Evolutionary conservation across 2,329 filamentous ascomycete species (phyloP).

Genomic region (Dothidotthia symphoricarpi): DNA sequence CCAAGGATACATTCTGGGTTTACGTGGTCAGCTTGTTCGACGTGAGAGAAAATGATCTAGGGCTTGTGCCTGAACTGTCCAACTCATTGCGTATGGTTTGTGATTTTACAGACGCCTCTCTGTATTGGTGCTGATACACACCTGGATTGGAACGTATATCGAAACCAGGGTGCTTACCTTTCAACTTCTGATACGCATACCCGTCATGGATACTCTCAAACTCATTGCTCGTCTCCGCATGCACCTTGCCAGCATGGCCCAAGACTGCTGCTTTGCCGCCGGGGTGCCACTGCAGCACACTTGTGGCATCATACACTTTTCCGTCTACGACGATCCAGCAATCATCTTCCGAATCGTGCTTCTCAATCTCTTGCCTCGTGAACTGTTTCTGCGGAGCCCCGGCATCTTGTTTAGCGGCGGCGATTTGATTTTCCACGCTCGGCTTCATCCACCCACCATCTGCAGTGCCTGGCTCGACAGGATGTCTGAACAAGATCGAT

Average conservation of each 20-base stretch:
- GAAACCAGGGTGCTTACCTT: too few species aligned
- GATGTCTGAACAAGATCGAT: constrained; percentile 19
- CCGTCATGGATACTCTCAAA: constrained; percentile 54
- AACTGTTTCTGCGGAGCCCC: constrained; percentile 52
- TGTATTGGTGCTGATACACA: too few species aligned
- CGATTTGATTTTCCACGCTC: constrained; percentile 47
- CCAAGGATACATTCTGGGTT: constrained; percentile 51
- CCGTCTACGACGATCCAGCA: constrained; percentile 65
- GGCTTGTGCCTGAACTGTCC: too few species aligned
- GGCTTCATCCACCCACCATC: constrained; percentile 55
- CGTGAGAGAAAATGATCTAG: too few species aligned
- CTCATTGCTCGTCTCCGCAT: constrained; percentile 51
- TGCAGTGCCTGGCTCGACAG: constrained; percentile 48
- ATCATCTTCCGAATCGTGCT: constrained; percentile 18
- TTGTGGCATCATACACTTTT: constrained; percentile 63
- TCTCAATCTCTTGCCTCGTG: constrained; percentile 55
- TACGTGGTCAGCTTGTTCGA: constrained; percentile 1
- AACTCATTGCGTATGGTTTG: neutral
- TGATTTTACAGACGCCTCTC: too few species aligned
- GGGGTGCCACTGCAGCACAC: constrained; percentile 59
- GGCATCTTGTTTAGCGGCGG: constrained; percentile 46
- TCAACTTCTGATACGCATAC: constrained; percentile 52
- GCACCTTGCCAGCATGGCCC: constrained; percentile 52
- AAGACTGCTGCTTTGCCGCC: constrained; percentile 55
- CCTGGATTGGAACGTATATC: too few species aligned